phyloP scores from a whole-genome alignment of 176 grass and related monocot genomes.

The Oryza rufipogon region DNA sequence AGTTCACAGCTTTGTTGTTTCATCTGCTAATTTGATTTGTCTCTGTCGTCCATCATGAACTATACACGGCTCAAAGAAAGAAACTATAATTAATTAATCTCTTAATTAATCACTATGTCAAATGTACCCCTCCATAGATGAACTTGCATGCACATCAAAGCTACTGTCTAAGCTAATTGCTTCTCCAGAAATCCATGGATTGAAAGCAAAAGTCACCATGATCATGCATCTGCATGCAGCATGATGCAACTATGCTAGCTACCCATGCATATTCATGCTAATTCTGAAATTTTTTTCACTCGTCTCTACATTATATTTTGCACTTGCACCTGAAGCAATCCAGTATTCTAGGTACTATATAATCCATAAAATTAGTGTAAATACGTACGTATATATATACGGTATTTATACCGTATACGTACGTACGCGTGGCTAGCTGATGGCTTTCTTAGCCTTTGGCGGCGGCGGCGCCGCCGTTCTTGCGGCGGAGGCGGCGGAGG shows the following conservation, averaged over 20 bases:
- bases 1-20: neutral
- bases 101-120: neutral
- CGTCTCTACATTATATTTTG: slow-evolving; percentile 28
- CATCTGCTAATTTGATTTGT: neutral
- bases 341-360: neutral
- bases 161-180: neutral
- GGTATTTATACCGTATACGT: neutral
- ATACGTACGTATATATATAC: slow-evolving; percentile 10
- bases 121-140: neutral
- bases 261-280: slow-evolving; percentile 31
- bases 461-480: neutral
- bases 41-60: neutral
- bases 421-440: neutral
- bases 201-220: neutral
- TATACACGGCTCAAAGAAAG: neutral
- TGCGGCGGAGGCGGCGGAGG: slow-evolving; percentile 35
- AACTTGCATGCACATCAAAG: neutral
- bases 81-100: neutral
- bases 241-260: neutral
- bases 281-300: slow-evolving; percentile 35
- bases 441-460: slow-evolving; percentile 29
- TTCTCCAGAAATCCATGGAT: slow-evolving; percentile 21
- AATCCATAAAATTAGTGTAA: neutral
- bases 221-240: slow-evolving; percentile 31
- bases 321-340: slow-evolving; percentile 17